Evolutionary conservation across 1,284 basidiomycete species (phyloP), one percentile per base, ranked within the genome.

Genomic region (Pascua guehoae): DNA sequence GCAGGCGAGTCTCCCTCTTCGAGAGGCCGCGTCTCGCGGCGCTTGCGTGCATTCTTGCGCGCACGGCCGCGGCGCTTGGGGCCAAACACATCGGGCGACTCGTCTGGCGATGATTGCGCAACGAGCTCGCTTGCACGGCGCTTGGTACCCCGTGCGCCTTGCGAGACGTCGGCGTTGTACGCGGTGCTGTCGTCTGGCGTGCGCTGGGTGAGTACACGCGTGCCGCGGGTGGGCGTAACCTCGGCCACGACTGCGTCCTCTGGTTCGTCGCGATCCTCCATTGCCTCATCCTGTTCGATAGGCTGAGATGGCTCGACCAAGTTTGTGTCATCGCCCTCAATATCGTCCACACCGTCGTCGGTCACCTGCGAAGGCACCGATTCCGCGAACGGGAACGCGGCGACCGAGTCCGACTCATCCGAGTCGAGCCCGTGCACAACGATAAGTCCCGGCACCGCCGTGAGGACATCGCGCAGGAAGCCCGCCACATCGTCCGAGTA

Each of bases 391-490:
- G 58, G 58, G 47, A 47, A 54, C 4, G 46, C n/a, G 32, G 17
- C 9, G 9, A 24, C 32, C 43, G 16, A 9, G 9, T 18, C 14
- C 11, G 47, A 46, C 39, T 50, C 44, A 18, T 24, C 47, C 1
- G 42, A 49, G 16, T 16, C 41, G n/a, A 72, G 53, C 11, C 68
- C 70, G 11, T 62, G 59, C n/a, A 65, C 69, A 4, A 53, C 56
- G 56, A 75, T 71, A 40, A 70, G 57, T 1, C 67, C 70, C 8
- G 69, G 70, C 14, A 69, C 61, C 24, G 68, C 70, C 3, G 61
- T 54, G 17, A 68, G 24, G 17, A 75, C 53, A 18, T 70, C 66
- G 36, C 54, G 40, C 10, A 74, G 54, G 65, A 74, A 75, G 14
- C 46, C 58, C 8, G 60, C 60, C 12, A 72, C 65, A 12, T 68